A percentile compares a stretch with the other conserved stretches of the same genome.
phyloP scores from a whole-genome alignment of 2,329 filamentous ascomycete genomes.

The Periglandula ipomoeae region DNA sequence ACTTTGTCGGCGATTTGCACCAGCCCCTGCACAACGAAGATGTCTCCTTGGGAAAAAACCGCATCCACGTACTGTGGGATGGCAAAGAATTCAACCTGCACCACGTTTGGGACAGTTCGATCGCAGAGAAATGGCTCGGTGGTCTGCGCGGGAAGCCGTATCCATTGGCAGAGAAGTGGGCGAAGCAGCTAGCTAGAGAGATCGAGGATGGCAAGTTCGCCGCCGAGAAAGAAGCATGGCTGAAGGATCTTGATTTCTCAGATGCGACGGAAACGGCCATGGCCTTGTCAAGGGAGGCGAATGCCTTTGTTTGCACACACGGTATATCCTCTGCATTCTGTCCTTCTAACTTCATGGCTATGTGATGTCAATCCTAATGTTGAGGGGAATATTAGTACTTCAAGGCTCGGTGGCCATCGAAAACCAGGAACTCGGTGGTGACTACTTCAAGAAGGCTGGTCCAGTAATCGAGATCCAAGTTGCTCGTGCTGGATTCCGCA shows the following conservation, averaged over 20 bases:
- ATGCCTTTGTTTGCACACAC: conserved; percentile 52
- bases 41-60: conserved; percentile 57
- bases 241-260: conserved; percentile 44
- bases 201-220: conserved; percentile 49
- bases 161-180: conserved; percentile 44
- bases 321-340: conserved; percentile 30
- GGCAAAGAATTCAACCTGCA: conserved; percentile 54
- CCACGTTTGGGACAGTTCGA: conserved; percentile 64
- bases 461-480: conserved; percentile 57
- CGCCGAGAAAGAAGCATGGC: conserved; percentile 42
- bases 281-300: conserved; percentile 55
- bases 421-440: conserved; percentile 50
- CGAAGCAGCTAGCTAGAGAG: conserved; percentile 41
- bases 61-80: conserved; percentile 55
- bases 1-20: conserved; percentile 64
- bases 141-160: conserved; percentile 41
- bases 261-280: conserved; percentile 48
- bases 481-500: conserved; percentile 58
- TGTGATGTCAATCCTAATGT: not conserved
- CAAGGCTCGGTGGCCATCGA: conserved; percentile 50
- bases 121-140: conserved; percentile 55
- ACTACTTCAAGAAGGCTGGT: conserved; percentile 56
- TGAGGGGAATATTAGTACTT: conserved; percentile 38
- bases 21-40: conserved; percentile 60
- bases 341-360: not conserved